These are phyloP conservation scores for Xanthoparmelia taractica DNA, from an alignment of 495 filamentous ascomycete genomes.

Conservation along the genomic window DNA sequence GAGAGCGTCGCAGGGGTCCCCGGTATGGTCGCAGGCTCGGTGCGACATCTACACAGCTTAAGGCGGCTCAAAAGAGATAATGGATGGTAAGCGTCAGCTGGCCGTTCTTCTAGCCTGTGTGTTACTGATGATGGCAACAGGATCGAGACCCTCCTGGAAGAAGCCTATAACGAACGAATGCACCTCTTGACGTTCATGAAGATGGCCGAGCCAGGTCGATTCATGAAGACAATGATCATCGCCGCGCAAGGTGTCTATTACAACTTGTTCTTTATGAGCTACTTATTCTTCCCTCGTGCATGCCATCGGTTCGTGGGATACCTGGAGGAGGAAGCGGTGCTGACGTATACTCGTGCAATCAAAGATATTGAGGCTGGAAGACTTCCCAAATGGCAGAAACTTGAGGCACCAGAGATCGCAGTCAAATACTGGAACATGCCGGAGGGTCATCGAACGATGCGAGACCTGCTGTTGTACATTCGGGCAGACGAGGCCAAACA, in stretches of 20 bases:
- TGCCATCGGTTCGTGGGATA: constrained; percentile 96
- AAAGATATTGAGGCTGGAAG: constrained; percentile 75
- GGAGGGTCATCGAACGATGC: constrained; percentile 72
- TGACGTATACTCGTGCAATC: constrained; percentile 87
- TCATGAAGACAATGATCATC: constrained; percentile 83
- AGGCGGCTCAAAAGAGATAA: constrained; percentile 84
- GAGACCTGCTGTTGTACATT: constrained; percentile 78
- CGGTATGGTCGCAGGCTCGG: constrained; percentile 93
- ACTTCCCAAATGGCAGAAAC: constrained; percentile 72
- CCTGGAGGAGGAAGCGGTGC: constrained; percentile 91
- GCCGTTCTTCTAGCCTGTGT: neutral
- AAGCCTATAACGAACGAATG: constrained; percentile 94
- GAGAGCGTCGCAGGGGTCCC: constrained; percentile 93
- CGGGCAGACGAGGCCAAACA: constrained; percentile 96
- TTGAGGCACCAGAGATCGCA: constrained; percentile 80
- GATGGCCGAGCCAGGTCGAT: constrained; percentile 77
- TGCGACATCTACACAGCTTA: constrained; percentile 77
- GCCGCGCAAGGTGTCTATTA: constrained; percentile 85
- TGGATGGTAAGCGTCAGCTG: constrained; percentile 56
- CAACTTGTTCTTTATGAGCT: constrained; percentile 85
- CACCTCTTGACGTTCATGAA: constrained; percentile 92
- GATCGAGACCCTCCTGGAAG: constrained; percentile 92
- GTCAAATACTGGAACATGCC: constrained; percentile 90
- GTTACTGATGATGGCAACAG: constrained; percentile 28
- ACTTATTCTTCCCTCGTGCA: constrained; percentile 80